Evolutionary conservation across 1,284 basidiomycete genomes (phyloP), one percentile per base, ranked within the genome.

Genomic region (Earliella scabrosa): DNA sequence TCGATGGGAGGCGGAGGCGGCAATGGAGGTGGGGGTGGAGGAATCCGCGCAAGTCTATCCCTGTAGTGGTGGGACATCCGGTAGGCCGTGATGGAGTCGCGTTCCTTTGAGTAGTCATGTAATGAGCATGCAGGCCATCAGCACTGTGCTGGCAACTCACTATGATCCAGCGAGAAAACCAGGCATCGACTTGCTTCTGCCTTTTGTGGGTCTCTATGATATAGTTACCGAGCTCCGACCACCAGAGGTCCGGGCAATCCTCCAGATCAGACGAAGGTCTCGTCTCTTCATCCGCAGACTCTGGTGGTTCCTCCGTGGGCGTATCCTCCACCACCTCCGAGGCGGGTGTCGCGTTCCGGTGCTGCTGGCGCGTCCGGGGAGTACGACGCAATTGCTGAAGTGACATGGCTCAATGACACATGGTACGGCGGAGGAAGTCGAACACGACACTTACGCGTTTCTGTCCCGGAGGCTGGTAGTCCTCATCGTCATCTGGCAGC

Each of bases 211-310:
- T 89, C 66, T 90, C 86, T 31, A 85, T 67, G 50, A 83, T 77
- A 66, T 92, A 92, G 54, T 82, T 81, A 48, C 80, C 78, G 14
- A 92, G 76, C 63, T 89, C 89, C 29, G 75, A 77, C 48, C 77
- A 73, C 90, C 90, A 92, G 9, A 92, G 68, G 57, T 92, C 90
- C 62, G 82, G 81, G 61, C 85, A 90, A 58, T 91, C 90, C 32
- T 89, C 88, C 51, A 92, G 72, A 75, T 92, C 90, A 21, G 90
- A 90, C 20, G 89, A 89, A 6, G 73, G 73, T 40, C 74, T 77
- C 26, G 61, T 51, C 18, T 80, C 78, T 45, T 85, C 81, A 52
- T 87, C 81, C 4, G 74, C 73, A 21, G 69, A 73, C 59, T 73
- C 74, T 50, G 67, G 64, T 16, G 48, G 66, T 13, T 77, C 73